Conservation (phyloP, 2,329 filamentous ascomycete genomes). For the Didymella arachidicola region DNA sequence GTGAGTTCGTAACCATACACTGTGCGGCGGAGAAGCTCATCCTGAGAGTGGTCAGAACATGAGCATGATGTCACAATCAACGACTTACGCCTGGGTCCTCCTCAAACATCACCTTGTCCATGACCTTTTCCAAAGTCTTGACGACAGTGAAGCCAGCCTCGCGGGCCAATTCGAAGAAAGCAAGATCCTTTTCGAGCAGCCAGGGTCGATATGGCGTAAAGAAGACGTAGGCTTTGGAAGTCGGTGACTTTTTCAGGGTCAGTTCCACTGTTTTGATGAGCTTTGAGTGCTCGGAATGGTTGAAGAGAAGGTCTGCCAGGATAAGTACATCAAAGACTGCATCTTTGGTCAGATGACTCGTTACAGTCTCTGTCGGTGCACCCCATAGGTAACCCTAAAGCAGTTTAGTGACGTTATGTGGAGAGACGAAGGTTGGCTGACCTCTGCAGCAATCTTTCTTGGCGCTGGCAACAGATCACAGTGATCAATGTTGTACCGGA, state of each 20-base stretch:
- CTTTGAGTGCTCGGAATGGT: constrained; percentile 84
- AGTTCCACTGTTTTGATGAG: constrained; percentile 74
- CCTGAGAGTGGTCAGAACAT: constrained; percentile 52
- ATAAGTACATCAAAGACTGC: constrained; percentile 79
- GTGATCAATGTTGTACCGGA: constrained; percentile 76
- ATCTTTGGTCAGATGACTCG: constrained; percentile 62
- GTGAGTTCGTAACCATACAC: constrained; percentile 80
- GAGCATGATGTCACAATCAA: not conserved
- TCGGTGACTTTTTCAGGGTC: constrained; percentile 65
- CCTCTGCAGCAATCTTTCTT: constrained; percentile 51
- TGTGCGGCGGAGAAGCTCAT: constrained; percentile 79
- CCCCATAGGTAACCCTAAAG: constrained; percentile 85
- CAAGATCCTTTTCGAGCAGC: constrained; percentile 83
- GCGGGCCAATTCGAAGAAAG: constrained; percentile 81
- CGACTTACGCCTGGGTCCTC: constrained; percentile 76
- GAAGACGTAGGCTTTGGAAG: constrained; percentile 79
- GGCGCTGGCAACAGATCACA: constrained; percentile 54
- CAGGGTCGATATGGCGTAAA: constrained; percentile 95
- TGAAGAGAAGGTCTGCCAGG: constrained; percentile 88
- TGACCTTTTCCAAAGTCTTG: constrained; percentile 79
- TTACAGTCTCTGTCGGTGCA: constrained; percentile 65
- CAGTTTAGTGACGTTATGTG: constrained; percentile 18
- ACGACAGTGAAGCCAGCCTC: constrained; percentile 76
- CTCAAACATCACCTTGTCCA: constrained; percentile 89
- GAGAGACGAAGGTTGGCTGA: constrained; percentile 22